Conservation (phyloP, 352 stramenopile species). For the Phytophthora sp. region DNA sequence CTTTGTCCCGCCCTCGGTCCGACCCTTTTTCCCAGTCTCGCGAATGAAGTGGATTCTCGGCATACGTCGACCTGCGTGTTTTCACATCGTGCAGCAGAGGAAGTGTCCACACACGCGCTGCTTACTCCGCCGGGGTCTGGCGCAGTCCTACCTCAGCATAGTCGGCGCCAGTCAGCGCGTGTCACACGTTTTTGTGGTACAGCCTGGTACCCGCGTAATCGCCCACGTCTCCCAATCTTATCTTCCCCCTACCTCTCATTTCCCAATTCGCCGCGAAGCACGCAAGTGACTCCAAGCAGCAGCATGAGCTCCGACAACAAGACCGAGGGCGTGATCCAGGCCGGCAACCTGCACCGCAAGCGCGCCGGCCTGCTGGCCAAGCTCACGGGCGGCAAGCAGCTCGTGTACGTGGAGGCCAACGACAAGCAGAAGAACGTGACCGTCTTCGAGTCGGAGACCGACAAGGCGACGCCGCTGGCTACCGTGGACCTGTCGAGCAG, state of each 20-base stretch:
- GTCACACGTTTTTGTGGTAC: slow-evolving; percentile 6
- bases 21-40: background rate
- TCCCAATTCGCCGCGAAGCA: background rate
- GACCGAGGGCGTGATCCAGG: slow-evolving; percentile 39
- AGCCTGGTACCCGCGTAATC: no score
- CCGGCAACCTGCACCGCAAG: slow-evolving; percentile 36
- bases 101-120: background rate
- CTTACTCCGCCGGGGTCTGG: no score
- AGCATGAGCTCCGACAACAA: slow-evolving; percentile 24
- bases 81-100: background rate
- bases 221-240: background rate
- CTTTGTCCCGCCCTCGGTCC: no score
- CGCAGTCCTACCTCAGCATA: background rate
- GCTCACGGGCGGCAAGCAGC: slow-evolving; percentile 33
- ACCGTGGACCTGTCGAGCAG: slow-evolving; percentile 30
- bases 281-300: background rate
- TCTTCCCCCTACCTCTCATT: slow-evolving; percentile 13
- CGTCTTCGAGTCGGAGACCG: slow-evolving; percentile 50
- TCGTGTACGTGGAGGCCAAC: slow-evolving; percentile 52
- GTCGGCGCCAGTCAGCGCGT: background rate
- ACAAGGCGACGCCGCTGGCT: slow-evolving; percentile 26
- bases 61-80: background rate
- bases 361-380: slow-evolving; percentile 26
- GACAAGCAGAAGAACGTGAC: slow-evolving; percentile 46
- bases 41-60: background rate